Base-by-base conservation (phyloP, 345 rosid genomes). In the Cardiospermum halicacabum region DNA sequence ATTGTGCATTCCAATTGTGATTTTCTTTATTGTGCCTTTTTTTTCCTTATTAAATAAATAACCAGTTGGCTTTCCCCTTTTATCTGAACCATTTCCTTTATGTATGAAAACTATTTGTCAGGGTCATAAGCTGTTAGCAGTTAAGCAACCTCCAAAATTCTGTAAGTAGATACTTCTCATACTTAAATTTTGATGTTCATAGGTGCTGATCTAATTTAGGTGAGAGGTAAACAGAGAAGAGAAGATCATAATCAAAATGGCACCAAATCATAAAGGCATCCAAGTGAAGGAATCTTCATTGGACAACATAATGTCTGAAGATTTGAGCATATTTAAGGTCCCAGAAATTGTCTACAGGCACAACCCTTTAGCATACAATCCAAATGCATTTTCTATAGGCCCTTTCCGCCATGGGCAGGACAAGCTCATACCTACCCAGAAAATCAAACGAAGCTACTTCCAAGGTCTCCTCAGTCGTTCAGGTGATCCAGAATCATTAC, bases 301-400 rank as follows among this genome's bases (percentile, higher is more conserved):
- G 5, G 40, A 42, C 21, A 16, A 6, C 0, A 56, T 68, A 69
- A 28, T 68, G 72, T 32, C 26, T 4, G 69, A 64, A 26, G 58
- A 53, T 16, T 6, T 58, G 7, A 58, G 75, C 66, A 62, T 69
- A 32, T 75, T 72, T 67, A 66, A 11, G 64, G 51, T 40, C 21
- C 79, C 82, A 2, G 3, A 22, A 16, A 68, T 72, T 15, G 74
- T 74, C 39, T 28, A 8, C 18, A 45, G 72, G 61, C 76, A 68
- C 32, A 72, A 48, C 2, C 7, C 56, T 16, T 60, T 7, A 4
- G 77, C 78, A 1, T 77, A 67, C 53, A 6, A 34, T 21, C 81
- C 78, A 27, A 64, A 56, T 22, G 72, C 68, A 21, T 73, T 73
- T 28, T 70, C 81, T 0, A 63, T 78, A 1, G 78, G 78, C 7